Conservation (phyloP, 129 eudicot species). For the Lactuca saligna region DNA sequence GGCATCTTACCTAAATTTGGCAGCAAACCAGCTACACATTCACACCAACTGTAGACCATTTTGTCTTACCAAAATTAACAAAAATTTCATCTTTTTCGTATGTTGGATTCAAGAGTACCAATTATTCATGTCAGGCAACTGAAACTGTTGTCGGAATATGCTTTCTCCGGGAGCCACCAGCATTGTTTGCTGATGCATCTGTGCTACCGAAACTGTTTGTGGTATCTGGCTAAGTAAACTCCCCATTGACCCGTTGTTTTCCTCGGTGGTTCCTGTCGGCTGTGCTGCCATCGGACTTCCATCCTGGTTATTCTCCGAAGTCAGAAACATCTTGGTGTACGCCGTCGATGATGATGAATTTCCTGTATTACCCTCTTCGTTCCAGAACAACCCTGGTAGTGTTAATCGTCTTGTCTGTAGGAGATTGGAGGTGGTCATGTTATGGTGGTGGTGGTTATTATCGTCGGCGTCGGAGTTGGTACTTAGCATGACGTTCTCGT, state of each 20-base stretch:
- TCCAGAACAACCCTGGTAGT: slow-evolving; percentile 49
- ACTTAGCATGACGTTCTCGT: slow-evolving; percentile 45
- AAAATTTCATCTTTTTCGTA: slow-evolving; percentile 26
- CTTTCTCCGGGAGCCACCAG: slow-evolving; percentile 62
- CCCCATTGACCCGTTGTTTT: slow-evolving; percentile 37
- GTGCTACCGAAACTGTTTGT: slow-evolving; percentile 26
- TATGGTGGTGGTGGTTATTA: slow-evolving; percentile 15
- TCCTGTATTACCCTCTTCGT: slow-evolving; percentile 32
- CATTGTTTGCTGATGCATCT: slow-evolving; percentile 59
- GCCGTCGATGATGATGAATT: slow-evolving; percentile 32
- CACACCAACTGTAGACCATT: slow-evolving; percentile 36
- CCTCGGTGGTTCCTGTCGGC: slow-evolving; percentile 22
- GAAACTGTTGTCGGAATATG: slow-evolving; percentile 50
- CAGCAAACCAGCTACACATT: slow-evolving; percentile 28
- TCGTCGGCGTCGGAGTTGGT: slow-evolving; percentile 19
- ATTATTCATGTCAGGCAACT: slow-evolving; percentile 62
- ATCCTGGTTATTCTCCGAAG: slow-evolving; percentile 14
- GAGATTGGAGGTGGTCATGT: slow-evolving; percentile 25
- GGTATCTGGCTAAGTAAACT: slow-evolving; percentile 53
- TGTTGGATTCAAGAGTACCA: slow-evolving; percentile 48
- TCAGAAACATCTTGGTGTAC: slow-evolving; percentile 51
- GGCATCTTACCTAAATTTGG: slow-evolving; percentile 31
- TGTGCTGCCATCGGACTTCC: slow-evolving; percentile 32
- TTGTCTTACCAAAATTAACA: slow-evolving; percentile 33
- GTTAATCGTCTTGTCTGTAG: slow-evolving; percentile 32